phyloP scores from a whole-genome alignment of 768 basidiomycete genomes.

The Macrolepiota fuliginosa region DNA sequence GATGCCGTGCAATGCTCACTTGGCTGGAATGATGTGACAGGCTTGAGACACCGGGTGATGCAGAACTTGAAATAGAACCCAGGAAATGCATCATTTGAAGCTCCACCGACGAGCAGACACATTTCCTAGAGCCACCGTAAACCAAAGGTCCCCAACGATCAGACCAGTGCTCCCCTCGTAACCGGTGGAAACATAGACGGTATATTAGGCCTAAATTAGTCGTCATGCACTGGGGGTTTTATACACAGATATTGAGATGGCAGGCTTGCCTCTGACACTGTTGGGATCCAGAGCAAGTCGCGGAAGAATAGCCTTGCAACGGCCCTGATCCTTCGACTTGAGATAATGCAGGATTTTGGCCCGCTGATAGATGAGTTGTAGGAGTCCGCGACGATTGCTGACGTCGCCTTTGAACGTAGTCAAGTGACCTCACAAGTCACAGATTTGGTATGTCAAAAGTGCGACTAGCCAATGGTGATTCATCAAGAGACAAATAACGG shows the following conservation, averaged over 20 bases:
- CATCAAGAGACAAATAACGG: background rate
- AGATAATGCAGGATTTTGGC: conserved; percentile 83
- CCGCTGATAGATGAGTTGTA: conserved; percentile 76
- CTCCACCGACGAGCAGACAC: too few species aligned
- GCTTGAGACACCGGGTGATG: too few species aligned
- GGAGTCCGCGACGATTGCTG: conserved; percentile 70
- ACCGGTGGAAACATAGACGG: too few species aligned
- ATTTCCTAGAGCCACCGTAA: too few species aligned
- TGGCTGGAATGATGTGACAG: too few species aligned
- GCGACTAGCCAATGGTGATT: conserved; percentile 59
- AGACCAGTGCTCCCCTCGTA: too few species aligned
- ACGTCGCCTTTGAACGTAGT: conserved; percentile 68
- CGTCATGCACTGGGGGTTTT: background rate
- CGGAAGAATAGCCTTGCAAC: conserved; percentile 72
- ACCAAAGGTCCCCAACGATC: too few species aligned
- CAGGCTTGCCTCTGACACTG: conserved; percentile 88
- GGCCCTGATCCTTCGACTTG: conserved; percentile 55
- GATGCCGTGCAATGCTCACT: too few species aligned
- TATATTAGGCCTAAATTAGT: background rate
- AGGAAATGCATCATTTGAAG: too few species aligned
- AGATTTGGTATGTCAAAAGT: conserved; percentile 81
- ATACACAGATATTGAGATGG: conserved; percentile 44
- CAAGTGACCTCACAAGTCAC: conserved; percentile 77
- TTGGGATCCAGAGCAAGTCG: conserved; percentile 74
- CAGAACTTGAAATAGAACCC: too few species aligned